Conservation (phyloP, 1,139 yeast genomes). For the Protomyces macrosporus region DNA sequence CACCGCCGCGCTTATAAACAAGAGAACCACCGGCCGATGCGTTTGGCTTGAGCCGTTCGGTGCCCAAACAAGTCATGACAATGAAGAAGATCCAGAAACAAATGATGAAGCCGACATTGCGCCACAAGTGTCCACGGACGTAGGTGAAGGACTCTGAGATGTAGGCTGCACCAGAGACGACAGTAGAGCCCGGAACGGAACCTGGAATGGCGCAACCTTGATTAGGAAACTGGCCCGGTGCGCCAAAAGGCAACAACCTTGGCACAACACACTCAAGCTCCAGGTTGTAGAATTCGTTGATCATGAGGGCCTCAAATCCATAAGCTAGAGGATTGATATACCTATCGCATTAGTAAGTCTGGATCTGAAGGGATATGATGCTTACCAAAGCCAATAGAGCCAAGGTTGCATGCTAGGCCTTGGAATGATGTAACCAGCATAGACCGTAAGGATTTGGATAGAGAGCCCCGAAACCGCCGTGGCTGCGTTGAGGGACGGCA, state of each 20-base stretch:
- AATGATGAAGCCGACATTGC: conserved; percentile 56
- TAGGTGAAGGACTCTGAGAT: conserved; percentile 42
- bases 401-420: conserved; percentile 55
- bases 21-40: conserved; percentile 82
- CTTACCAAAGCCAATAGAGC: conserved; percentile 60
- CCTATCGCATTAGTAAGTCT: no score
- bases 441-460: conserved; percentile 57
- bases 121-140: conserved; percentile 55
- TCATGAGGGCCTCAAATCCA: conserved; percentile 62
- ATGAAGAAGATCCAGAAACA: conserved; percentile 55
- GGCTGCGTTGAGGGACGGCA: conserved; percentile 57
- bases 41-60: conserved; percentile 48
- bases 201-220: conserved; percentile 48
- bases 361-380: no score
- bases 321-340: conserved; percentile 64
- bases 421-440: conserved; percentile 70
- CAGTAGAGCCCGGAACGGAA: conserved; percentile 44
- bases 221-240: conserved; percentile 41
- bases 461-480: conserved; percentile 67
- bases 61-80: conserved; percentile 50
- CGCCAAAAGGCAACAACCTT: conserved; percentile 50
- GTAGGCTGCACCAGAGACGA: conserved; percentile 50
- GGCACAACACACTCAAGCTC: conserved; percentile 42
- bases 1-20: conserved; percentile 50
- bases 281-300: conserved; percentile 52